Conservation (phyloP, 306 rosid species). For the Astragalus membranaceus region DNA sequence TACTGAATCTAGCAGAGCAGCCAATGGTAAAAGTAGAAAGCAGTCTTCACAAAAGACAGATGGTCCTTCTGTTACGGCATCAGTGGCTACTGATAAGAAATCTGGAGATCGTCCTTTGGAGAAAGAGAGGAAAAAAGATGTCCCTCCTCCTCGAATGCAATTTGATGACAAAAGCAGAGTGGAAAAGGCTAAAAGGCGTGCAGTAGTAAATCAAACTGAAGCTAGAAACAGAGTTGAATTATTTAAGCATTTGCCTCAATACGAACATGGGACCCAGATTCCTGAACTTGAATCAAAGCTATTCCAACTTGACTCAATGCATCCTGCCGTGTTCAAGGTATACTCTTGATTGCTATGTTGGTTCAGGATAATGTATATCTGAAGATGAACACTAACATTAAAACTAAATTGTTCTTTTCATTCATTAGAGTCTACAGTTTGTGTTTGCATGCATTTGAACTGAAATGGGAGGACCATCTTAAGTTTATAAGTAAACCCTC, state of each 20-base stretch:
- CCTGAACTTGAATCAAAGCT: constrained; percentile 63
- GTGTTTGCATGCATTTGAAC: background rate
- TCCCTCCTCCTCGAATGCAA: constrained; percentile 76
- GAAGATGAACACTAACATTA: background rate
- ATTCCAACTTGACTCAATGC: constrained; percentile 69
- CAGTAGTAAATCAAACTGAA: constrained; percentile 72
- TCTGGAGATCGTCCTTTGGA: constrained; percentile 51
- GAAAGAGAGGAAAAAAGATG: constrained; percentile 85
- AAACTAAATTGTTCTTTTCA: background rate
- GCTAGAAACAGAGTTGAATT: constrained; percentile 76
- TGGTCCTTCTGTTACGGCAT: constrained; percentile 27
- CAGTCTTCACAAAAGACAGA: constrained; percentile 52
- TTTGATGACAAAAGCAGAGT: constrained; percentile 67
- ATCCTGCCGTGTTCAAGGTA: constrained; percentile 87
- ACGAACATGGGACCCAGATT: constrained; percentile 66
- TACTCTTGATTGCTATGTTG: background rate
- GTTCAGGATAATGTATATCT: background rate
- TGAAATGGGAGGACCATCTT: background rate
- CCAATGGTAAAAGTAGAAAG: constrained; percentile 39
- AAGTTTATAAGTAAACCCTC: background rate
- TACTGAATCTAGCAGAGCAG: constrained; percentile 30
- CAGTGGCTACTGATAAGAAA: constrained; percentile 53
- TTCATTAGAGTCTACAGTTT: background rate
- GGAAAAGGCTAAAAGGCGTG: constrained; percentile 70
- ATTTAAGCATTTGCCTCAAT: constrained; percentile 87